These are phyloP conservation scores for Ogataea dorogensis DNA, from an alignment of 805 yeast genomes.

Conservation along the genomic window DNA sequence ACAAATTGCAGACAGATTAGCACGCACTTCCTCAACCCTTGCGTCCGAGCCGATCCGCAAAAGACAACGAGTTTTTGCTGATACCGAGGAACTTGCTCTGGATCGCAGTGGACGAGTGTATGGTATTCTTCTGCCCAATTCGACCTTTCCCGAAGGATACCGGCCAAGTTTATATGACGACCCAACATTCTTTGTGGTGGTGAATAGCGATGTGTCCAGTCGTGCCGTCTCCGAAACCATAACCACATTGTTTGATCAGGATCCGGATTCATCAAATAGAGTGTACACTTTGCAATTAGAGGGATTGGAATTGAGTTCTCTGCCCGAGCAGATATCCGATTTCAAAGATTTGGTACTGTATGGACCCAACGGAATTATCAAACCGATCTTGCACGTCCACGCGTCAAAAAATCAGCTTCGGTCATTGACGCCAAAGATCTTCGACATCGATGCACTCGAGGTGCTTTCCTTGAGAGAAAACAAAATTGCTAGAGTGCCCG, in stretches of 20 bases:
- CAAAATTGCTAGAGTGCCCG: slow-evolving; percentile 45
- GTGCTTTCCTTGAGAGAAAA: slow-evolving; percentile 55
- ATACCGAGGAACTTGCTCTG: slow-evolving; percentile 42
- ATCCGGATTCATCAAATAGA: slow-evolving; percentile 30
- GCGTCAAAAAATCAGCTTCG: slow-evolving; percentile 49
- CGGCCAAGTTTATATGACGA: slow-evolving; percentile 34
- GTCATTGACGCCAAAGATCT: slow-evolving; percentile 48
- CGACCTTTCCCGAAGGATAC: slow-evolving; percentile 30
- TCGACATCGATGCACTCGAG: slow-evolving; percentile 47
- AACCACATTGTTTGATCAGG: slow-evolving; percentile 45
- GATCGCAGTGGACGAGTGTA: slow-evolving; percentile 44
- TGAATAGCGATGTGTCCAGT: slow-evolving; percentile 22
- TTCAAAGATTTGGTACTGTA: slow-evolving; percentile 52
- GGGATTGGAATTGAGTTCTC: slow-evolving; percentile 42
- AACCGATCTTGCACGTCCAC: slow-evolving; percentile 45
- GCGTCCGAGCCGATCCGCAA: slow-evolving; percentile 26
- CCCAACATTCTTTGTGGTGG: slow-evolving; percentile 33
- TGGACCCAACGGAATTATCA: slow-evolving; percentile 33
- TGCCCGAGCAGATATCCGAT: slow-evolving; percentile 61
- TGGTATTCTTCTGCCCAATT: slow-evolving; percentile 31
- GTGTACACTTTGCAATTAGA: slow-evolving; percentile 46
- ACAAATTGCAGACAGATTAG: slow-evolving; percentile 7
- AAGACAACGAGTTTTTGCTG: slow-evolving; percentile 22
- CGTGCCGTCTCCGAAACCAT: slow-evolving; percentile 42
- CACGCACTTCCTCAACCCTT: slow-evolving; percentile 20